Base-by-base conservation (phyloP, 805 yeast species). In the Torulaspora indica region DNA sequence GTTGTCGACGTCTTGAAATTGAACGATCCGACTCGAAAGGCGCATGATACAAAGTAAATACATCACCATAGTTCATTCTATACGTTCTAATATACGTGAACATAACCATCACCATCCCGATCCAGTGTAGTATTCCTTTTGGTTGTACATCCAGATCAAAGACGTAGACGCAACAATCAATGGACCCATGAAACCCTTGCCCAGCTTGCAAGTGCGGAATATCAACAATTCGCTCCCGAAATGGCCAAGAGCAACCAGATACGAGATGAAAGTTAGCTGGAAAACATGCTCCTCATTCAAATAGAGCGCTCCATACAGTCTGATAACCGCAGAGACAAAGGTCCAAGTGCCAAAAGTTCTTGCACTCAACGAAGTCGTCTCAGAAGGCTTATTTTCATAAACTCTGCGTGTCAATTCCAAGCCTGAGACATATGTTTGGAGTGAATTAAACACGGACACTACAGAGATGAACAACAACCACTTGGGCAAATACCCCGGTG, bases 321-420 rank as follows among this genome's bases (percentile, higher is more conserved):
- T 79, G 38, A 93, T 82, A 24, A 91, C 72, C 1, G 95, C 78
- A 2, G 96, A 81, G 55, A 90, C 75, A 31, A 90, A 71, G 0
- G 98, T 93, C 98, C 98, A 93, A 0, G 98, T 93, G 27, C 98
- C 98, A 64, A 93, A 93, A 0, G 98, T 91, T 57, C 98, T 78
- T n/a, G 96, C 96, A 55, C 93, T 80, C 53, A 93, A 72, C 10
- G 69, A 64, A 1, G 80, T 77, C 20, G 82, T 83, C 61, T 84
- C 77, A 5, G 60, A 52, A 12, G 90, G 88, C 36, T 75, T 66
- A 40, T 67, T 72, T 27, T 76, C 82, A 62, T 93, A 93, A 6
- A 93, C 97, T 52, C 80, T 74, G 54, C 84, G 79, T 2, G 96
- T 85, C 42, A 93, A 74, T 23, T 74, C 72, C 23, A 84, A 72